These are phyloP conservation scores for Penicillium paneum DNA, from an alignment of 2,329 filamentous ascomycete genomes.

Conservation along the genomic window DNA sequence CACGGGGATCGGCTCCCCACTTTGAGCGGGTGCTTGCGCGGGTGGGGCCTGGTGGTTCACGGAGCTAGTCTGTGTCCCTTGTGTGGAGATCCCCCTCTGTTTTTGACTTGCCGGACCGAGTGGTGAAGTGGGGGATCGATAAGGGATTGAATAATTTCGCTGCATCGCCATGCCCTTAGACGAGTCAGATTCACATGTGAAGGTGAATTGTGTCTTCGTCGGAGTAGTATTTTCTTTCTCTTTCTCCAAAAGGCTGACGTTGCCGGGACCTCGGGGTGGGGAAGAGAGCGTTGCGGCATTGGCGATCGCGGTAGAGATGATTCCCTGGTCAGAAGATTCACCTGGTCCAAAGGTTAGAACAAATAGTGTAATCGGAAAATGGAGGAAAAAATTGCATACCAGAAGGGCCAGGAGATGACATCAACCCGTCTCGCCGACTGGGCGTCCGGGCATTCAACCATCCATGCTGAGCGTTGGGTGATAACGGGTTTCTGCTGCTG, in stretches of 20 bases:
- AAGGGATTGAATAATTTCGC: constrained; percentile 45
- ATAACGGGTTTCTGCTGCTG: constrained; percentile 61
- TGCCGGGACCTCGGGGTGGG: constrained; percentile 66
- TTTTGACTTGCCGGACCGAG: constrained; percentile 33
- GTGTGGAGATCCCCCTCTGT: constrained; percentile 47
- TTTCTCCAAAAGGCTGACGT: constrained; percentile 72
- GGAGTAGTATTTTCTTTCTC: constrained; percentile 66
- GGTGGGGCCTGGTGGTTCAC: constrained; percentile 27
- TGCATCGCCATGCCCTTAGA: constrained; percentile 76
- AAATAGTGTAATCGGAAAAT: not conserved
- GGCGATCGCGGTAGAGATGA: constrained; percentile 89
- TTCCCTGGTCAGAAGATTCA: constrained; percentile 62
- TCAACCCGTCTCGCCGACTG: constrained; percentile 46
- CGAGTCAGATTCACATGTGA: constrained; percentile 89
- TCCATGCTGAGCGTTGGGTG: constrained; percentile 56
- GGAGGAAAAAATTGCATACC: constrained; percentile 24
- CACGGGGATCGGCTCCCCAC: constrained; percentile 47
- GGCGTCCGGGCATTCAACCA: constrained; percentile 54
- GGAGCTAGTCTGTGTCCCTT: constrained; percentile 57
- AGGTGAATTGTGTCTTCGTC: constrained; percentile 87
- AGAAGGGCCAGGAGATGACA: constrained; percentile 42
- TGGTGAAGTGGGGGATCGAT: constrained; percentile 33
- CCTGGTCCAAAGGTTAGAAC: constrained; percentile 23
- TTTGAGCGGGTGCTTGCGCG: constrained; percentile 34
- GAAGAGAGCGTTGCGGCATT: constrained; percentile 71